A percentile compares a stretch with the other conserved stretches of the same genome.
Conservation (phyloP, 2,329 filamentous ascomycete species). For the Pseudomassariella vexata region DNA sequence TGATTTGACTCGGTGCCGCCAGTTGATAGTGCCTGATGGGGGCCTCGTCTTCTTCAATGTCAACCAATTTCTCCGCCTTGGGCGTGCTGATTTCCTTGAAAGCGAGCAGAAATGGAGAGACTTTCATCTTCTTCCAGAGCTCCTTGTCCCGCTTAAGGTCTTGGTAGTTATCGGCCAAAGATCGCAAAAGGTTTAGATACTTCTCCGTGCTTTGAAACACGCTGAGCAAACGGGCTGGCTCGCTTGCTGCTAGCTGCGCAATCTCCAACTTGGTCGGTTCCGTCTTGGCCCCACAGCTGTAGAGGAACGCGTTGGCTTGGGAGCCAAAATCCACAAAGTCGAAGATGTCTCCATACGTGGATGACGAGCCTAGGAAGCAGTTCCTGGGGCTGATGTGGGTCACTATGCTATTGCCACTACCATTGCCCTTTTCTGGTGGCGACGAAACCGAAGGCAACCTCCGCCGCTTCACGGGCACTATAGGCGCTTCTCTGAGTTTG, state of each 20-base stretch:
- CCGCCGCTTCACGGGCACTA: constrained; percentile 61
- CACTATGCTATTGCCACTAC: constrained; percentile 28
- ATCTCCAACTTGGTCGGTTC: constrained; percentile 87
- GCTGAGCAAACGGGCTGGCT: constrained; percentile 76
- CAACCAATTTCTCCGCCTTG: constrained; percentile 41
- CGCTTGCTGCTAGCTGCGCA: constrained; percentile 73
- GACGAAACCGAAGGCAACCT: not conserved
- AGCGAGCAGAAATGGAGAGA: constrained; percentile 72
- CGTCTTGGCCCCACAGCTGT: constrained; percentile 82
- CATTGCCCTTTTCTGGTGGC: constrained; percentile 34
- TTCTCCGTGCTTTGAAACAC: constrained; percentile 77
- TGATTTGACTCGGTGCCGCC: constrained; percentile 63
- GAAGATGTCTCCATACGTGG: constrained; percentile 79
- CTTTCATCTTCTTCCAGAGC: constrained; percentile 70
- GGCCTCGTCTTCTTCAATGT: constrained; percentile 55
- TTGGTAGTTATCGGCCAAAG: constrained; percentile 66
- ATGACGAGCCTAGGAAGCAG: constrained; percentile 72
- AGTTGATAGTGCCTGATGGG: constrained; percentile 75
- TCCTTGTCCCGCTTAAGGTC: constrained; percentile 72
- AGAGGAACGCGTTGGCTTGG: constrained; percentile 82
- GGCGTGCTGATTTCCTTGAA: constrained; percentile 63
- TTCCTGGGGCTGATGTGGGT: constrained; percentile 61
- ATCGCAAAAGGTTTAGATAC: constrained; percentile 77
- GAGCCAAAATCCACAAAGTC: constrained; percentile 93
- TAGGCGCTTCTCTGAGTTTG: constrained; percentile 57